Evolutionary conservation across 2,329 filamentous ascomycete species (phyloP).

Genomic region (Akanthomyces muscarius): DNA sequence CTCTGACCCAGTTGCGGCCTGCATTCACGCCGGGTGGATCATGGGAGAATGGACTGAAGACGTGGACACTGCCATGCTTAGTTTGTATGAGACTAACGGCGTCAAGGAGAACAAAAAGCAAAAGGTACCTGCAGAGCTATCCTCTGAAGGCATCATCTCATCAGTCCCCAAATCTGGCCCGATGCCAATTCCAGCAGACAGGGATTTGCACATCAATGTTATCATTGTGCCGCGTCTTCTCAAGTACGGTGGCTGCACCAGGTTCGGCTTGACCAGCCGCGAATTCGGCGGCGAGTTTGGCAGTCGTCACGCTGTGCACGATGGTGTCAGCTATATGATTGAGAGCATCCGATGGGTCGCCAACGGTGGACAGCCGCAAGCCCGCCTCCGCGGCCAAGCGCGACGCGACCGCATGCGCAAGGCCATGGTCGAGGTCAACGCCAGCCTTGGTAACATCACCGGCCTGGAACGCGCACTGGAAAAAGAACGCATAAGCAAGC

Average conservation of each 20-base stretch:
- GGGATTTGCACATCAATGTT: conserved; percentile 83
- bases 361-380: conserved; percentile 61
- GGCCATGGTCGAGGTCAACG: conserved; percentile 50
- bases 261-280: conserved; percentile 78
- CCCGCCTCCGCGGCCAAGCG: conserved; percentile 52
- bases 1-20: conserved; percentile 86
- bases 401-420: conserved; percentile 54
- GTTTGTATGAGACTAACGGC: conserved; percentile 39
- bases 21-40: conserved; percentile 91
- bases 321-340: conserved; percentile 87
- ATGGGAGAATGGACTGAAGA: conserved; percentile 81
- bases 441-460: conserved; percentile 30
- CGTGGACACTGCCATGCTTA: conserved; percentile 66
- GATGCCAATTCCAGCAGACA: conserved; percentile 59
- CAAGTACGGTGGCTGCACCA: conserved; percentile 68
- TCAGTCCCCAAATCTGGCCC: conserved; percentile 58
- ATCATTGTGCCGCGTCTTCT: conserved; percentile 76
- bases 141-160: conserved; percentile 43
- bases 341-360: conserved; percentile 79
- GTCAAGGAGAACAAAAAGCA: conserved; percentile 33
- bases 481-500: conserved; percentile 24
- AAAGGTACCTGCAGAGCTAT: conserved; percentile 28
- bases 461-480: conserved; percentile 25
- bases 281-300: conserved; percentile 61
- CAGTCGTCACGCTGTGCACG: conserved; percentile 54